These are phyloP conservation scores for Vigna mungo DNA, from an alignment of 306 rosid genomes.

Conservation along the genomic window DNA sequence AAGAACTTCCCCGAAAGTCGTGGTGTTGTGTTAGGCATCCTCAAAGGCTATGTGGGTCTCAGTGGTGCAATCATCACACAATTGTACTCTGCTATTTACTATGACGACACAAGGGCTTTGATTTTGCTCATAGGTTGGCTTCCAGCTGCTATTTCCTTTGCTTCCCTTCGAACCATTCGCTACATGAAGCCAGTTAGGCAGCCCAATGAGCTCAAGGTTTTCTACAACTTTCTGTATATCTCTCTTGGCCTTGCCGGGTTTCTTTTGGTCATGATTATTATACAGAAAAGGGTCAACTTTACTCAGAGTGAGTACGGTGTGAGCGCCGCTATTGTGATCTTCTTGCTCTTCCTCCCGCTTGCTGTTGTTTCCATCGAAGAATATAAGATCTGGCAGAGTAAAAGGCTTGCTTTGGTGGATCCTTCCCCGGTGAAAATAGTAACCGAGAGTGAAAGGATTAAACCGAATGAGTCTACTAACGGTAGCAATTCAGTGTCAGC, in stretches of 20 bases:
- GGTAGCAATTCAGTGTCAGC: background rate
- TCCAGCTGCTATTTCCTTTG: conserved; percentile 65
- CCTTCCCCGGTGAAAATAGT: conserved; percentile 43
- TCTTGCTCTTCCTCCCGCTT: conserved; percentile 68
- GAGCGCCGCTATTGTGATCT: conserved; percentile 51
- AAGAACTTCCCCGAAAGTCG: conserved; percentile 76
- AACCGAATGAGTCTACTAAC: background rate
- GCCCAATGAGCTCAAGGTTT: conserved; percentile 60
- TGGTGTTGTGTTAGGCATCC: conserved; percentile 67
- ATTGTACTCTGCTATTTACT: conserved; percentile 69
- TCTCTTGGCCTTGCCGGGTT: conserved; percentile 77
- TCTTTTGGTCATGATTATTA: conserved; percentile 57
- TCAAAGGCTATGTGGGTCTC: conserved; percentile 72
- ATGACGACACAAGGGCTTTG: conserved; percentile 57
- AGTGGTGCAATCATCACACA: conserved; percentile 82
- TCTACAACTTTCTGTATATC: conserved; percentile 65
- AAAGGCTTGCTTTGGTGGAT: conserved; percentile 36
- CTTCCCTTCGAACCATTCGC: conserved; percentile 57
- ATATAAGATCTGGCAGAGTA: conserved; percentile 43
- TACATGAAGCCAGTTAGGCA: conserved; percentile 50
- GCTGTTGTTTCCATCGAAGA: conserved; percentile 59
- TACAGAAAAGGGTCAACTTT: conserved; percentile 53
- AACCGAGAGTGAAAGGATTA: conserved; percentile 23
- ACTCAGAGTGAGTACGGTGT: conserved; percentile 49
- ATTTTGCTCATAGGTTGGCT: conserved; percentile 76